Evolutionary conservation across 768 basidiomycete genomes (phyloP).

Genomic region (Tremella fuciformis): DNA sequence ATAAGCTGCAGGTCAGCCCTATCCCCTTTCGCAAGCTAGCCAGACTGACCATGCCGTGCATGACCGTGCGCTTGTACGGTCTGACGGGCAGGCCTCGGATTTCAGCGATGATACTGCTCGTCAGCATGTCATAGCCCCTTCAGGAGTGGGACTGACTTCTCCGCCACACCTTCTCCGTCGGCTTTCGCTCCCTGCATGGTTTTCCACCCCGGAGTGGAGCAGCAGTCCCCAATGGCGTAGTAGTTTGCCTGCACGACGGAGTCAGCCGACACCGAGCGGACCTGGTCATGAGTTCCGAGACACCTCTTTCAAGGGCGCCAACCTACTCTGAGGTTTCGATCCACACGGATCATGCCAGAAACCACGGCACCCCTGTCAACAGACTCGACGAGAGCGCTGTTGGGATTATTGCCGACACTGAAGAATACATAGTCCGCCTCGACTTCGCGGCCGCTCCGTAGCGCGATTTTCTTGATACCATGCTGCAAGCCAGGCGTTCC

Average conservation of each 20-base stretch:
- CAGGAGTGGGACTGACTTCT: conserved; percentile 24
- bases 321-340: conserved; percentile 39
- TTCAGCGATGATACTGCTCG: conserved; percentile 29
- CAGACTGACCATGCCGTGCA: conserved; percentile 71
- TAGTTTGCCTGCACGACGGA: conserved; percentile 31
- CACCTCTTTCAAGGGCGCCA: too few relatives aligned
- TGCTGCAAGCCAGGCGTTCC: conserved; percentile 31
- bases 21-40: neutral
- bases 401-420: conserved; percentile 42
- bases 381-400: conserved; percentile 28
- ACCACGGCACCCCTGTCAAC: conserved; percentile 36
- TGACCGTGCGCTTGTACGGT: conserved; percentile 59
- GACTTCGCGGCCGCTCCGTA: conserved; percentile 30
- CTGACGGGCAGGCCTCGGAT: conserved; percentile 25
- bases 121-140: neutral
- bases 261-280: conserved; percentile 11
- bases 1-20: conserved; percentile 13
- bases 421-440: conserved; percentile 46
- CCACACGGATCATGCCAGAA: conserved; percentile 32
- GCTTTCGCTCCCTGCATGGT: conserved; percentile 24
- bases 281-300: conserved; percentile 3
- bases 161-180: conserved; percentile 19
- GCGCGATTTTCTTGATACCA: conserved; percentile 24
- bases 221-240: conserved; percentile 46
- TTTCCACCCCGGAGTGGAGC: conserved; percentile 41